Evolutionary conservation across 2,329 filamentous ascomycete genomes (phyloP), one percentile per base, ranked within the genome.

Genomic region (Rhytidhysteron rufulum): DNA sequence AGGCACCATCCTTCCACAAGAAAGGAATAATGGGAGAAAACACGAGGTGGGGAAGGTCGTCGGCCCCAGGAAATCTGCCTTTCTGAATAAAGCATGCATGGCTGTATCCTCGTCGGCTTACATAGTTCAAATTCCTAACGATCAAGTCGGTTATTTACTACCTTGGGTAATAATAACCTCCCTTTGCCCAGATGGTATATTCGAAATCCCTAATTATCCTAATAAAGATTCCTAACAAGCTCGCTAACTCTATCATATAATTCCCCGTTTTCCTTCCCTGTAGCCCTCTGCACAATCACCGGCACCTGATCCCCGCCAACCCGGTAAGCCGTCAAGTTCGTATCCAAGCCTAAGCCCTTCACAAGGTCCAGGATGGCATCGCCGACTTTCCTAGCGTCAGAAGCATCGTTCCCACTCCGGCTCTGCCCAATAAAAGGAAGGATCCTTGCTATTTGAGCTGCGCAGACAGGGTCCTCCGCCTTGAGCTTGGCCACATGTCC

Each of bases 401-500:
- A 61, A 43, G 53, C 54, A 37, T 64, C 54, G 49, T 74, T 60
- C 0, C 71, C 71, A 29, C 55, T 65, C 31, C 44, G 49, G 7
- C 44, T 39, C 37, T 71, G 49, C 1, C 68, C 67, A 18, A 75
- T 58, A 33, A 70, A 71, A 1, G 70, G 69, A 17, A 72, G 47
- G 39, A 73, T 48, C 2, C 72, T 53, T 4, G 69, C 66, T 31
- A 77, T 50, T 49, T 74, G 70, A 41, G 59, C 63, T 9, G 74
- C 74, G 25, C 71, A 68, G 3, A 59, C 61, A 1, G 58, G 54
- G 5, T 70, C 68, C 32, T 60, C 46, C 0, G 74, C 72, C 47
- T 78, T 78, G 16, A 79, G 57, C 54, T 72, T 74, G 4, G 78
- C 68, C 0, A 79, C 76, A 40, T 74, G 71, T 0, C 73, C 72